Evolutionary conservation across 164 flowering plant genomes (phyloP).

Genomic region (Pachysandra terminalis): DNA sequence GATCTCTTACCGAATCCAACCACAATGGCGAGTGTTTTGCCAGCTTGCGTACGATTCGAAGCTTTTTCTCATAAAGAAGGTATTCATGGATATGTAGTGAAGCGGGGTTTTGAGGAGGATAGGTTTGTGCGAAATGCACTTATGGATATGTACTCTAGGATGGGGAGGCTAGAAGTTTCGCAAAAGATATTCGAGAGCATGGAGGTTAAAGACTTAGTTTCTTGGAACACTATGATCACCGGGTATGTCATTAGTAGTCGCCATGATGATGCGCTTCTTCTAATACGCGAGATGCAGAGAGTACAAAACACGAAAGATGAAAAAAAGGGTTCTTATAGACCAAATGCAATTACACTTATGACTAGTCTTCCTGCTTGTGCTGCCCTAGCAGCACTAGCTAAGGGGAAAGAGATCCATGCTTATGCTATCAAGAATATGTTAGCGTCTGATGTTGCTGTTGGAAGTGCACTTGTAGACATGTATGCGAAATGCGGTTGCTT

Average conservation of each 20-base stretch:
- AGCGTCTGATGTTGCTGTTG: conserved; percentile 59
- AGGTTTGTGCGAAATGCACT: conserved; percentile 75
- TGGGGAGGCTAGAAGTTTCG: conserved; percentile 52
- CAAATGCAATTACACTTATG: conserved; percentile 81
- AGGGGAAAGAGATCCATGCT: conserved; percentile 82
- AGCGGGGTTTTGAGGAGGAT: conserved; percentile 50
- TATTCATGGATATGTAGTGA: conserved; percentile 65
- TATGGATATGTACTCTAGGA: conserved; percentile 75
- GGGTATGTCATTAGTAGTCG: conserved; percentile 52
- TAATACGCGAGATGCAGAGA: conserved; percentile 56
- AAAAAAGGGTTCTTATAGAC: conserved; percentile 24
- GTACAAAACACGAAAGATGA: too few species aligned
- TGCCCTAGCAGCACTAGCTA: conserved; percentile 56
- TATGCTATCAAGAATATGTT: conserved; percentile 55
- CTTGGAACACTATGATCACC: conserved; percentile 86
- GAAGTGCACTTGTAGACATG: conserved; percentile 78
- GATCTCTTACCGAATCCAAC: conserved; percentile 59
- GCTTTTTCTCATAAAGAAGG: conserved; percentile 49
- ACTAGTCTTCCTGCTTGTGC: conserved; percentile 82
- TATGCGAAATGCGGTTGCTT: conserved; percentile 79
- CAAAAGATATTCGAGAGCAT: conserved; percentile 47
- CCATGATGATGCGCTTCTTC: conserved; percentile 47
- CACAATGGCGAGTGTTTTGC: conserved; percentile 69
- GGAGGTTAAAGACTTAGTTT: conserved; percentile 56
- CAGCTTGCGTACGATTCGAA: conserved; percentile 57